Conservation (phyloP, 2,329 filamentous ascomycete species). For the Alternaria sp. region DNA sequence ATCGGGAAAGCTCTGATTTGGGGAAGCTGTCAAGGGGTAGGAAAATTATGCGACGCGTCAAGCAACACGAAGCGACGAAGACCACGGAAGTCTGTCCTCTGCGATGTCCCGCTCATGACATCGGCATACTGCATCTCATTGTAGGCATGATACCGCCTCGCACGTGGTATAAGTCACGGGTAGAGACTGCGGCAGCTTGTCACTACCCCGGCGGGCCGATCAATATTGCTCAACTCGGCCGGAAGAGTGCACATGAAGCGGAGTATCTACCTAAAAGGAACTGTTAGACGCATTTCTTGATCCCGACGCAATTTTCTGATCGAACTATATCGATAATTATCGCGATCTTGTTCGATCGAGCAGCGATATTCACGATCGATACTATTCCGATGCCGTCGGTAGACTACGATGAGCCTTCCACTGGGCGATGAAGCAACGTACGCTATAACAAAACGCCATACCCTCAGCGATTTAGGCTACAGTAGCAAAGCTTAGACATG, state of each 20-base stretch:
- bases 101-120: slow-evolving; percentile 18
- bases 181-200: slow-evolving; percentile 28
- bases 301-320: neutral
- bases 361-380: neutral
- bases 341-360: neutral
- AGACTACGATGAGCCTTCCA: neutral
- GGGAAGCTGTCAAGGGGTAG: neutral
- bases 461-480: slow-evolving; percentile 2
- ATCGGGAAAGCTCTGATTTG: neutral
- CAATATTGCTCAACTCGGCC: neutral
- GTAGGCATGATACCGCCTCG: slow-evolving; percentile 16
- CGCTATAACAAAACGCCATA: slow-evolving; percentile 17
- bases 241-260: neutral
- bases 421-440: neutral
- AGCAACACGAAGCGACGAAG: neutral
- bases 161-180: slow-evolving; percentile 40
- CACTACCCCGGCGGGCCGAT: neutral
- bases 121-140: slow-evolving; percentile 20
- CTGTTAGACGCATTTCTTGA: neutral
- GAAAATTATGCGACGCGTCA: neutral
- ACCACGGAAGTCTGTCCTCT: slow-evolving; percentile 11
- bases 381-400: neutral
- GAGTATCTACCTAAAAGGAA: neutral
- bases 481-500: slow-evolving; percentile 9
- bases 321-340: neutral